Conservation (phyloP, 2,329 filamentous ascomycete species). For the Pyricularia pennisetigena region DNA sequence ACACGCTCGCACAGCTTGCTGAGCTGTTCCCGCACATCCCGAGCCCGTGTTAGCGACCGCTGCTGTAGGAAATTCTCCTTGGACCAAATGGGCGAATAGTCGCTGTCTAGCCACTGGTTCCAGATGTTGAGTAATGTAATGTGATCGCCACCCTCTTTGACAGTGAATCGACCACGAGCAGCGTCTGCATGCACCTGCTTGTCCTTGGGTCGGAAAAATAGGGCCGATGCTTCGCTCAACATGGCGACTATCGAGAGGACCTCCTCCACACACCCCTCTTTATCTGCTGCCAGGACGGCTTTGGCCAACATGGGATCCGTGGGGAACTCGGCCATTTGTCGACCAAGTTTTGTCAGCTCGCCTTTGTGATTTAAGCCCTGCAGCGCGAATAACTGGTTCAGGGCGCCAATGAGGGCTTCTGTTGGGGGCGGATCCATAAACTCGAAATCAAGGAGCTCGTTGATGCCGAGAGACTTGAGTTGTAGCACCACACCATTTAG, state of each 20-base stretch:
- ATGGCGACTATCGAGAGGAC: slow-evolving; percentile 90
- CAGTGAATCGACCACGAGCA: slow-evolving; percentile 77
- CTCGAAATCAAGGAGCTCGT: slow-evolving; percentile 87
- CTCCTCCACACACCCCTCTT: slow-evolving; percentile 88
- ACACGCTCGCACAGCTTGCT: slow-evolving; percentile 88
- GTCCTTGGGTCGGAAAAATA: slow-evolving; percentile 94
- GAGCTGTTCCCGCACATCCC: slow-evolving; percentile 88
- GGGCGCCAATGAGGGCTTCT: slow-evolving; percentile 76
- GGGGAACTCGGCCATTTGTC: slow-evolving; percentile 93
- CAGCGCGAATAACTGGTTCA: slow-evolving; percentile 86
- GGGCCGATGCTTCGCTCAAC: slow-evolving; percentile 75
- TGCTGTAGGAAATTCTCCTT: slow-evolving; percentile 93
- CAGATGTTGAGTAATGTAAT: slow-evolving; percentile 83
- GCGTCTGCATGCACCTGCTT: slow-evolving; percentile 95
- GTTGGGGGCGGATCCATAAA: slow-evolving; percentile 92
- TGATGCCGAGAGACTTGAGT: slow-evolving; percentile 83
- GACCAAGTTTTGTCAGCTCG: slow-evolving; percentile 79
- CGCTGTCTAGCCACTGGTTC: slow-evolving; percentile 90
- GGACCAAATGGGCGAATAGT: slow-evolving; percentile 80
- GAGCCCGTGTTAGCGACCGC: slow-evolving; percentile 74
- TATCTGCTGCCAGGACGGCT: slow-evolving; percentile 77
- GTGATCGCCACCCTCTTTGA: slow-evolving; percentile 87
- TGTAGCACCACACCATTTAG: slow-evolving; percentile 75
- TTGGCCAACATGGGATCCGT: slow-evolving; percentile 88
- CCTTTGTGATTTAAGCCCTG: slow-evolving; percentile 84